A percentile compares a stretch with the other conserved stretches of the same genome.
Conservation (phyloP, 306 rosid genomes). For the Boehmeria nivea region DNA sequence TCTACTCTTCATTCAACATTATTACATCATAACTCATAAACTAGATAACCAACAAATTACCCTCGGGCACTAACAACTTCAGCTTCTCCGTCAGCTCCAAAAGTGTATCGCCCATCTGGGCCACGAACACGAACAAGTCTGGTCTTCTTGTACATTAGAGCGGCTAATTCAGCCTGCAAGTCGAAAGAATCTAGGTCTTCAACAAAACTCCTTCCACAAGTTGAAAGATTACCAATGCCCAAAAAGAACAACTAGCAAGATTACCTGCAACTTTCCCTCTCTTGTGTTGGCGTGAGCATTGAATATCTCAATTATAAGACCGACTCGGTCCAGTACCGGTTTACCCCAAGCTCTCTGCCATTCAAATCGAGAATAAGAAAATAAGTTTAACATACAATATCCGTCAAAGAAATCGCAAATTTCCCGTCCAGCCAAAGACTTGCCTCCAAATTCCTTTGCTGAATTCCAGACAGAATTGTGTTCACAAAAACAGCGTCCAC, state of each 20-base stretch:
- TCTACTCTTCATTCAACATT: not conserved
- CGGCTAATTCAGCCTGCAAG: slow-evolving; percentile 87
- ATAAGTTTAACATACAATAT: too few species aligned
- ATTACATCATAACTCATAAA: not conserved
- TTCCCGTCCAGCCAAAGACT: slow-evolving; percentile 18
- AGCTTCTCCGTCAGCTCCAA: slow-evolving; percentile 71
- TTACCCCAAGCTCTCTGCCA: slow-evolving; percentile 58
- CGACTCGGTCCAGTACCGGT: slow-evolving; percentile 85
- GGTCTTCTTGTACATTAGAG: slow-evolving; percentile 72
- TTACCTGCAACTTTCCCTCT: slow-evolving; percentile 86
- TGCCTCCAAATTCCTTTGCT: slow-evolving; percentile 90
- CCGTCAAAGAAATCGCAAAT: not conserved
- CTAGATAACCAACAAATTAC: slow-evolving; percentile 29
- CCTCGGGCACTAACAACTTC: slow-evolving; percentile 96
- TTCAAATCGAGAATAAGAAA: not conserved
- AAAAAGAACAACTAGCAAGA: not conserved
- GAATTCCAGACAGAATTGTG: slow-evolving; percentile 65
- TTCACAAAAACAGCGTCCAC: slow-evolving; percentile 87
- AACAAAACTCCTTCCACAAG: slow-evolving; percentile 11
- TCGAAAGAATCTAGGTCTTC: not conserved
- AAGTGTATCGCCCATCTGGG: slow-evolving; percentile 59
- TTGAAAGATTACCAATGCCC: too few species aligned
- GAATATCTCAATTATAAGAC: slow-evolving; percentile 94
- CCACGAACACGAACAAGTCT: slow-evolving; percentile 78
- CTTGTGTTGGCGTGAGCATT: slow-evolving; percentile 85